Conservation (phyloP, 2,329 filamentous ascomycete genomes). For the Geosmithia putterillii region DNA sequence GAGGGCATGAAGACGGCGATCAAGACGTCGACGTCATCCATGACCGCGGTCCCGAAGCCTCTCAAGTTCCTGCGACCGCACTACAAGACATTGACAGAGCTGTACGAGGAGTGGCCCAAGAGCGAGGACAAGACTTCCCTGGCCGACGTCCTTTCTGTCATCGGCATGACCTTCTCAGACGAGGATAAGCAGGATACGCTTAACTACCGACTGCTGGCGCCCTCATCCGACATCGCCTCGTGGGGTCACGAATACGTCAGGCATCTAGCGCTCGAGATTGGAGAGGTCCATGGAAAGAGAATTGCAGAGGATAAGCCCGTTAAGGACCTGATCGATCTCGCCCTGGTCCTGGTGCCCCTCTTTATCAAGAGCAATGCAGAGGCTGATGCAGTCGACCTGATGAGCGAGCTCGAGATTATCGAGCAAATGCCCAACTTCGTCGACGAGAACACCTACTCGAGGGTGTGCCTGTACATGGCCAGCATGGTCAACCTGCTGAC, state of each 20-base stretch:
- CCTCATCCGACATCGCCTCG: conserved; percentile 82
- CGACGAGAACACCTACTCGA: conserved; percentile 84
- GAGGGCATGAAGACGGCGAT: conserved; percentile 98
- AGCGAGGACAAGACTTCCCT: conserved; percentile 79
- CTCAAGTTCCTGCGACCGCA: conserved; percentile 96
- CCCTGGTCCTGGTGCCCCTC: conserved; percentile 75
- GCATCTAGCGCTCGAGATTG: conserved; percentile 90
- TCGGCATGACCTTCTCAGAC: conserved; percentile 98
- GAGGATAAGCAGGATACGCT: conserved; percentile 92
- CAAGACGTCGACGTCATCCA: conserved; percentile 97
- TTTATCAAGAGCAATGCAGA: conserved; percentile 97
- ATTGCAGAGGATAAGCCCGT: conserved; percentile 74
- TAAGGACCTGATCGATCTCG: conserved; percentile 75
- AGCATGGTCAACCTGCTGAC: conserved; percentile 98
- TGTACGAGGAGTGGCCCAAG: conserved; percentile 81
- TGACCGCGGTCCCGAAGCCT: conserved; percentile 97
- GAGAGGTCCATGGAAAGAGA: conserved; percentile 83
- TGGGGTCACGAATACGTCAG: conserved; percentile 99
- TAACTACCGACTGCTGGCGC: conserved; percentile 85
- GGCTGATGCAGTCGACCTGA: conserved; percentile 90
- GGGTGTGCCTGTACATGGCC: conserved; percentile 96
- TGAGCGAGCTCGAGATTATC: conserved; percentile 97
- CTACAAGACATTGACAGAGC: conserved; percentile 76
- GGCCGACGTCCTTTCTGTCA: conserved; percentile 90
- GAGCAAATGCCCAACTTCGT: conserved; percentile 80